A percentile compares a stretch with the other conserved stretches of the same genome.
These are phyloP conservation scores for Xanthoparmelia taractica DNA, from an alignment of 495 filamentous ascomycete genomes.

Conservation along the genomic window DNA sequence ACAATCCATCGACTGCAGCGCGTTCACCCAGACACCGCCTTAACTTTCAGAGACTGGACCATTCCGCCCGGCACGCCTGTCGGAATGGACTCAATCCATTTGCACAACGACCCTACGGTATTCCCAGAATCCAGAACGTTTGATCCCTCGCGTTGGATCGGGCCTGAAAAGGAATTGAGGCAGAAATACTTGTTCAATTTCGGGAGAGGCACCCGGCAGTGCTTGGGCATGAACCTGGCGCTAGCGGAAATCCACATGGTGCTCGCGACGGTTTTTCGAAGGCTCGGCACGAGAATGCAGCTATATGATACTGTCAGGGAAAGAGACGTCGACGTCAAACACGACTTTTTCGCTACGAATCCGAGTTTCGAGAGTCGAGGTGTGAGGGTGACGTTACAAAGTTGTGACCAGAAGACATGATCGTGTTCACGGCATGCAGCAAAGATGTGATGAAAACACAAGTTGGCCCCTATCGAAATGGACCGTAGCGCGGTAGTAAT, in stretches of 20 bases:
- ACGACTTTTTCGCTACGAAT: slow-evolving; percentile 5
- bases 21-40: slow-evolving; percentile 31
- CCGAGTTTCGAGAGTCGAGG: slow-evolving; percentile 5
- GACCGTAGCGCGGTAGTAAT: no score
- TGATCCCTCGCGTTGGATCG: slow-evolving; percentile 21
- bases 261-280: slow-evolving; percentile 37
- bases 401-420: no score
- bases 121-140: slow-evolving; percentile 22
- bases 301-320: slow-evolving; percentile 5
- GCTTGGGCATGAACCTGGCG: slow-evolving; percentile 38
- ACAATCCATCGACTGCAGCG: slow-evolving; percentile 34
- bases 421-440: no score
- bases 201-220: slow-evolving; percentile 30
- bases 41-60: slow-evolving; percentile 21
- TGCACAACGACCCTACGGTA: slow-evolving; percentile 16
- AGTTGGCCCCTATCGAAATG: no score
- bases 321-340: slow-evolving; percentile 9
- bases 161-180: slow-evolving; percentile 2
- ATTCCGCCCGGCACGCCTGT: slow-evolving; percentile 33
- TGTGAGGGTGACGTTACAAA: no score
- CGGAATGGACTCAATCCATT: slow-evolving; percentile 28
- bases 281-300: slow-evolving; percentile 27
- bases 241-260: slow-evolving; percentile 39
- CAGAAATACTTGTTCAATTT: slow-evolving; percentile 30
- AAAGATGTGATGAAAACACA: no score